Evolutionary conservation across 2,329 filamentous ascomycete genomes (phyloP).

Genomic region (Macrophomina tecta): DNA sequence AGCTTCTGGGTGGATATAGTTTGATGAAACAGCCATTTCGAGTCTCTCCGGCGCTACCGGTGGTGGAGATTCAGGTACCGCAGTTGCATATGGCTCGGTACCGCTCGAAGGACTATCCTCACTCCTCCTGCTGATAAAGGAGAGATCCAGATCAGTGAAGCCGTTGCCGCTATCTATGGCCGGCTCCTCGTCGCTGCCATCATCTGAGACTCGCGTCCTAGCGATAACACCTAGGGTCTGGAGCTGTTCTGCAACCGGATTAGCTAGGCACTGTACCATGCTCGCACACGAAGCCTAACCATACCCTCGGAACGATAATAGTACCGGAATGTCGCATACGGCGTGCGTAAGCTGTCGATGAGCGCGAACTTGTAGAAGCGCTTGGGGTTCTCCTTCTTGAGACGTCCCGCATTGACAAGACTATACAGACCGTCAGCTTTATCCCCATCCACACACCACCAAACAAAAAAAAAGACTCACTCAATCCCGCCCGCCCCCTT

Average conservation of each 20-base stretch:
- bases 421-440: slow-evolving; percentile 32
- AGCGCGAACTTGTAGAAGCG: slow-evolving; percentile 57
- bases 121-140: background rate
- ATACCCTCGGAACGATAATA: slow-evolving; percentile 42
- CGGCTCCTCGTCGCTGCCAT: background rate
- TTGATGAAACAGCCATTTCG: background rate
- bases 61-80: background rate
- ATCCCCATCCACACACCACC: background rate
- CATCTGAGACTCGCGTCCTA: background rate
- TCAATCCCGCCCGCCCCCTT: slow-evolving; percentile 35
- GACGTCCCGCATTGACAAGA: slow-evolving; percentile 45
- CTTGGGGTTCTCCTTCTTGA: slow-evolving; percentile 48
- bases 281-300: background rate
- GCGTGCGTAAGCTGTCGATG: slow-evolving; percentile 55
- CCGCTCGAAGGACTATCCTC: background rate
- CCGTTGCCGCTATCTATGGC: slow-evolving; percentile 19
- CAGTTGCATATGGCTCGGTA: background rate
- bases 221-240: slow-evolving; percentile 23
- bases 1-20: background rate
- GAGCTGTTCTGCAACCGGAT: slow-evolving; percentile 25
- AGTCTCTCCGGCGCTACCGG: background rate
- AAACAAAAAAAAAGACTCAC: slow-evolving; percentile 34
- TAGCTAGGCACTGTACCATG: slow-evolving; percentile 7
- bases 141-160: slow-evolving; percentile 15
- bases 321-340: slow-evolving; percentile 55